Percentiles rank a stretch among this genome's conserved stretches.
Conservation (phyloP, 805 yeast species). For the Myxozyma neotropica region DNA sequence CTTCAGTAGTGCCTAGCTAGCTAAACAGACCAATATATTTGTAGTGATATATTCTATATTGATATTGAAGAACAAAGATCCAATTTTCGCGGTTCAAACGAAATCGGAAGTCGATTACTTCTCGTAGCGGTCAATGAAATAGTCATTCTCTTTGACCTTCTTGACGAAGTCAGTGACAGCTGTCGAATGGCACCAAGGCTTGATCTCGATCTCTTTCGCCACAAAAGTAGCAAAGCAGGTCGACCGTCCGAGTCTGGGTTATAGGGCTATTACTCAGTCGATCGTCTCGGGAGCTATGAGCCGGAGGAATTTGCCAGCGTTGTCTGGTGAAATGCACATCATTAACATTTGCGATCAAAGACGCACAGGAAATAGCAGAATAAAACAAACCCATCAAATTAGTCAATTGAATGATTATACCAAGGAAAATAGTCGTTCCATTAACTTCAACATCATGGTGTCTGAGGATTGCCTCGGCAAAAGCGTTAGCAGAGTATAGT, state of each 20-base stretch:
- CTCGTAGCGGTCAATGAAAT: conserved; percentile 12
- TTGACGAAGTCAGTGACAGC: conserved; percentile 18
- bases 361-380: not conserved
- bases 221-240: conserved; percentile 33
- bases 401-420: conserved; percentile 34
- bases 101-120: not conserved
- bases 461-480: conserved; percentile 34
- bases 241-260: conserved; percentile 35
- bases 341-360: too few relatives aligned
- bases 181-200: conserved; percentile 37
- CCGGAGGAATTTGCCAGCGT: conserved; percentile 2
- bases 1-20: too few relatives aligned
- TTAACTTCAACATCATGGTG: conserved; percentile 35
- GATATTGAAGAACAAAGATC: too few relatives aligned
- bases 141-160: conserved; percentile 12
- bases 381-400: conserved; percentile 31
- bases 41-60: too few relatives aligned
- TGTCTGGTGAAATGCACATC: too few relatives aligned
- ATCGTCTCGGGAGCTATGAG: conserved; percentile 31
- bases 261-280: conserved; percentile 25
- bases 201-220: conserved; percentile 28
- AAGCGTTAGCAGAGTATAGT: conserved; percentile 35
- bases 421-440: conserved; percentile 34
- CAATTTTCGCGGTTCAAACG: too few relatives aligned
- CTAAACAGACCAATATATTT: too few relatives aligned